A percentile compares a stretch with the other conserved stretches of the same genome.
Conservation (phyloP, 108 stramenopile genomes). For the Fragilaria crotonensis region DNA sequence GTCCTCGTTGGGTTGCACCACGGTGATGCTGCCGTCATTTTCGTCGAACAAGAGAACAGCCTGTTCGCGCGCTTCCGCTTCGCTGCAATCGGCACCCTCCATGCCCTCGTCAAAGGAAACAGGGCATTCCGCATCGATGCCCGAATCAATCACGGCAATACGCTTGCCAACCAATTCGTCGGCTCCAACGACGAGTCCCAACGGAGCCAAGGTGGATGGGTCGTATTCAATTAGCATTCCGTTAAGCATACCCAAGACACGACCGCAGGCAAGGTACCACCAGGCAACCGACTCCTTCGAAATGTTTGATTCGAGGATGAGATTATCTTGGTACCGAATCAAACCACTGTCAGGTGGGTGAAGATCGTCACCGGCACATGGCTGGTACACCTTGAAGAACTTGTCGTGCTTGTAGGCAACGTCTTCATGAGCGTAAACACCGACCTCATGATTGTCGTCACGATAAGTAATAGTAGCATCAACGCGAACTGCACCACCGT, state of each 20-base stretch:
- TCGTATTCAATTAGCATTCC: slow-evolving; percentile 93
- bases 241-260: slow-evolving; percentile 86
- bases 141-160: slow-evolving; percentile 63
- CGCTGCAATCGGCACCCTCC: slow-evolving; percentile 60
- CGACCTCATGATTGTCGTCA: slow-evolving; percentile 41
- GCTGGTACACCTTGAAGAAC: slow-evolving; percentile 65
- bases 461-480: slow-evolving; percentile 70
- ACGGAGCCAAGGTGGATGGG: slow-evolving; percentile 75
- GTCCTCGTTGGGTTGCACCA: slow-evolving; percentile 93
- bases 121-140: slow-evolving; percentile 28
- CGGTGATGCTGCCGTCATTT: slow-evolving; percentile 30
- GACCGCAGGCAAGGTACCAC: slow-evolving; percentile 91
- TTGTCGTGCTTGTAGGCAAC: slow-evolving; percentile 69
- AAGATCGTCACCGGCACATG: slow-evolving; percentile 33
- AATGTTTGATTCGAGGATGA: slow-evolving; percentile 18
- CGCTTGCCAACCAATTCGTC: slow-evolving; percentile 73
- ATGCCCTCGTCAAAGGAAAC: slow-evolving; percentile 44
- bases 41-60: slow-evolving; percentile 56
- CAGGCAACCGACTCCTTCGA: slow-evolving; percentile 62
- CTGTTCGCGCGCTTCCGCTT: slow-evolving; percentile 37
- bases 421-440: slow-evolving; percentile 72
- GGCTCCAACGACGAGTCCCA: slow-evolving; percentile 84
- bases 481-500: slow-evolving; percentile 59
- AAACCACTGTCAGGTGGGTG: slow-evolving; percentile 2
- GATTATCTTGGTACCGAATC: slow-evolving; percentile 3